Evolutionary conservation across 2,329 filamentous ascomycete species (phyloP), one percentile per base, ranked within the genome.

Genomic region (Pyrenochaeta sp.): DNA sequence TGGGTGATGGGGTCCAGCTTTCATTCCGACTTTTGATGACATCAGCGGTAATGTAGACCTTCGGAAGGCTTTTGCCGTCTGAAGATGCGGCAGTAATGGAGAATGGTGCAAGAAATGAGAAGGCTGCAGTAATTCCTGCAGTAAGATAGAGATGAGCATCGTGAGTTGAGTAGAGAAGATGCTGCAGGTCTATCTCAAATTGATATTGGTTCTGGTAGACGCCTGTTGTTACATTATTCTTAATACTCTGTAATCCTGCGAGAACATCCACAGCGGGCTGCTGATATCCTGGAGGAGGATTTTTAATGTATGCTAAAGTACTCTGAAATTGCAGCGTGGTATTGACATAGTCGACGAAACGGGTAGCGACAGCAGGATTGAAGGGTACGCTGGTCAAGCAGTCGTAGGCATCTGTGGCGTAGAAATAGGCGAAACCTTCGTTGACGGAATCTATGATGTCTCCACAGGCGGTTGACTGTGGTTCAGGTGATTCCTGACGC

Each of bases 311-410:
- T 12, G 73, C 69, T 7, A 79, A 57, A 1, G 78, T 80, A 49
- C 71, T 78, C 41, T 81, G 79, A 39, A 79, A 79, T 44, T 79
- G 75, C 1, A 82, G 44, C 0, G 78, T 80, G 14, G 77, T 71
- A 52, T 79, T 79, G 47, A 75, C 77, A 52, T 82, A 82, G 6
- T 74, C 54, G 4, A 82, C 51, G 49, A 82, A 80, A 1, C 76
- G 67, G 5, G 72, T 62, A 2, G 79, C 80, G 1, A 79, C 76
- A 6, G 75, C 78, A 3, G 71, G 21, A 45, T 80, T 76, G 58
- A 83, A 81, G 0, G 81, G 80, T 6, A 82, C 77, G 20, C 66
- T 77, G 2, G 58, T 72, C 9, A 82, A 67, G 52, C 81, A 83
- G 30, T 41, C 44, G 30, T 56, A 63, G 5, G 48, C 60, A 14